Evolutionary conservation across 2,329 filamentous ascomycete species (phyloP), one percentile per base, ranked within the genome.

Genomic region (Phyllosticta citriasiana): DNA sequence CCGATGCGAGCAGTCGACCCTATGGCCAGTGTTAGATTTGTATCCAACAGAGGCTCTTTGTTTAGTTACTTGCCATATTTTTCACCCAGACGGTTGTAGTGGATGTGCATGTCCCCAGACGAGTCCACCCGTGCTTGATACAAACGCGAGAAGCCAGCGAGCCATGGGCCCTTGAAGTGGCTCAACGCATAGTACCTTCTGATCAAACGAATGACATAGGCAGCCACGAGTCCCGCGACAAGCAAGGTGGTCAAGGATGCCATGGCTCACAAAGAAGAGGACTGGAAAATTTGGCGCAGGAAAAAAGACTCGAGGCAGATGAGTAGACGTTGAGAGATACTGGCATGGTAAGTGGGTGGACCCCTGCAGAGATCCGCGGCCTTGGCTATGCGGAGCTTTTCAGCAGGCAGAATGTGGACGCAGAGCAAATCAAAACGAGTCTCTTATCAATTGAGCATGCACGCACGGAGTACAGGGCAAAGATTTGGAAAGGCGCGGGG

Each of bases 161-260:
- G 69, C 68, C 72, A 73, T 58, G 74, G 74, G 27, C 74, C 74
- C 22, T 70, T 69, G 63, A 76, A 76, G 7, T 69, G 64, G 19
- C 64, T 67, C 56, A 76, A 66, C 2, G 69, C 64, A 58, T 65
- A 64, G 61, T 72, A 73, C n/a, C 65, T 68, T 24, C 65, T 68
- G 22, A 71, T 56, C 26, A 65, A 68, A 30, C 67, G 70, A 60
- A 65, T 57, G 26, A 70, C 63, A 54, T 66, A 63, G 50, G 62
- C 61, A 25, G 67, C 25, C 40, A 69, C 53, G 16, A 66, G 57
- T 40, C 69, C 53, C 35, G 57, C 25, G 54, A 40, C 22, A 33
- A 55, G 12, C 16, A 59, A 22, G 12, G 16, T 26, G 12, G 14
- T 12, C 8, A 60, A 10, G 35, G 53, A 55, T 22, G 50, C 25